A percentile compares a stretch with the other conserved stretches of the same genome.
Evolutionary conservation across 805 yeast species (phyloP).

Genomic region (Soucietia sequanensis): DNA sequence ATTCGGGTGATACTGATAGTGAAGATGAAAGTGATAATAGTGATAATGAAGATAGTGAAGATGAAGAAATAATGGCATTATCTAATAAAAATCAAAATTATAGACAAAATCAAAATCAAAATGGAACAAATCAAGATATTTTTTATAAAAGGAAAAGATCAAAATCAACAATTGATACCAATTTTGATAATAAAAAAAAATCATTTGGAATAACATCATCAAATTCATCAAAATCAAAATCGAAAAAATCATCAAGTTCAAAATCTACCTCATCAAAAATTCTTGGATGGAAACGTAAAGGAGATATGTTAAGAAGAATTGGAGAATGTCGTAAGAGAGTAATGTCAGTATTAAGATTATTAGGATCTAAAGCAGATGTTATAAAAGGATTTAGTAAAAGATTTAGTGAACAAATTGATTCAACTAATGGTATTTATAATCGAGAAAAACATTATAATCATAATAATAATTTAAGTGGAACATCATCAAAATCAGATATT

Average conservation of each 20-base stretch:
- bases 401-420: slow-evolving; percentile 56
- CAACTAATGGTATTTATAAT: slow-evolving; percentile 41
- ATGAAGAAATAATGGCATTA: slow-evolving; percentile 23
- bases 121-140: slow-evolving; percentile 18
- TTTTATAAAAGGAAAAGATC: slow-evolving; percentile 35
- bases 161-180: slow-evolving; percentile 36
- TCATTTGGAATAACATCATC: slow-evolving; percentile 2
- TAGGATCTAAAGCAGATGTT: slow-evolving; percentile 97
- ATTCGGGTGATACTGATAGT: slow-evolving; percentile 57
- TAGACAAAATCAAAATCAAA: slow-evolving; percentile 5
- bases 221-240: slow-evolving; percentile 7
- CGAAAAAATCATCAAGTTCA: slow-evolving; percentile 19
- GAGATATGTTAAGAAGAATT: slow-evolving; percentile 90
- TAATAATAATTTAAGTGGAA: slow-evolving; percentile 52
- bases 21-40: slow-evolving; percentile 41
- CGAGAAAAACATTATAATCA: too few relatives aligned
- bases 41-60: slow-evolving; percentile 21
- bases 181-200: slow-evolving; percentile 1
- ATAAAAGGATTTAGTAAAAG: slow-evolving; percentile 92
- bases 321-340: slow-evolving; percentile 95
- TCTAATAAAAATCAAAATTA: slow-evolving; percentile 13
- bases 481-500: slow-evolving; percentile 57
- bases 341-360: slow-evolving; percentile 79
- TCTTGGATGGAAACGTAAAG: slow-evolving; percentile 79
- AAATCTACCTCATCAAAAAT: slow-evolving; percentile 50